These are phyloP conservation scores for Globisporangium acanthophoron DNA, from an alignment of 352 stramenopile species.

Conservation along the genomic window DNA sequence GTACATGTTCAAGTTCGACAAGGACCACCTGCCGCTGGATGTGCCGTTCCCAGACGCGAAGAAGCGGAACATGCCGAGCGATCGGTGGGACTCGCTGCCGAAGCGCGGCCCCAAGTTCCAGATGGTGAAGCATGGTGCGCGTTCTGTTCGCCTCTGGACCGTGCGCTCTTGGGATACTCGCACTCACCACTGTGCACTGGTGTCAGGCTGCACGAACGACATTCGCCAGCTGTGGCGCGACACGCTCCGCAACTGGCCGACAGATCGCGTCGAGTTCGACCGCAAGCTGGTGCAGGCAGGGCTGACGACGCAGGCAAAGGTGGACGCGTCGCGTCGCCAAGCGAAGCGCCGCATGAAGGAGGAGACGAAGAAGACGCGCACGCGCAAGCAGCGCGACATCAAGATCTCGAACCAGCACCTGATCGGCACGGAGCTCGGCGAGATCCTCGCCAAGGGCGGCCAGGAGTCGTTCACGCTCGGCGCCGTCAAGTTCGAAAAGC, in stretches of 20 bases:
- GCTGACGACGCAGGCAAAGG: conserved; percentile 78
- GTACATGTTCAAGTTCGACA: conserved; percentile 84
- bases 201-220: conserved; percentile 74
- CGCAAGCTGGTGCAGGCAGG: conserved; percentile 75
- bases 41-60: conserved; percentile 71
- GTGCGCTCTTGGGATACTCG: not conserved
- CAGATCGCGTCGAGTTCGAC: conserved; percentile 73
- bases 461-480: conserved; percentile 80
- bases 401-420: conserved; percentile 89
- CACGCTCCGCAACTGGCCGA: conserved; percentile 63
- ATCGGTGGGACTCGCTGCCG: conserved; percentile 69
- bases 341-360: conserved; percentile 78
- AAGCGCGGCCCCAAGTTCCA: conserved; percentile 70
- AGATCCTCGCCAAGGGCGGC: conserved; percentile 73
- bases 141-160: not conserved
- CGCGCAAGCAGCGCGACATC: conserved; percentile 82
- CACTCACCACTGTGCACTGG: not conserved
- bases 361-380: conserved; percentile 76
- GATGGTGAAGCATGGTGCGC: conserved; percentile 71
- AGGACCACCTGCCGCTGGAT: conserved; percentile 75
- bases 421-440: conserved; percentile 79
- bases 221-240: conserved; percentile 81
- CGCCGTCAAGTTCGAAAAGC: conserved; percentile 77
- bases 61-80: conserved; percentile 43
- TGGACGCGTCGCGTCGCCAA: conserved; percentile 71